Conservation (phyloP, 2,329 filamentous ascomycete species). For the Raffaelea ambrosiae region DNA sequence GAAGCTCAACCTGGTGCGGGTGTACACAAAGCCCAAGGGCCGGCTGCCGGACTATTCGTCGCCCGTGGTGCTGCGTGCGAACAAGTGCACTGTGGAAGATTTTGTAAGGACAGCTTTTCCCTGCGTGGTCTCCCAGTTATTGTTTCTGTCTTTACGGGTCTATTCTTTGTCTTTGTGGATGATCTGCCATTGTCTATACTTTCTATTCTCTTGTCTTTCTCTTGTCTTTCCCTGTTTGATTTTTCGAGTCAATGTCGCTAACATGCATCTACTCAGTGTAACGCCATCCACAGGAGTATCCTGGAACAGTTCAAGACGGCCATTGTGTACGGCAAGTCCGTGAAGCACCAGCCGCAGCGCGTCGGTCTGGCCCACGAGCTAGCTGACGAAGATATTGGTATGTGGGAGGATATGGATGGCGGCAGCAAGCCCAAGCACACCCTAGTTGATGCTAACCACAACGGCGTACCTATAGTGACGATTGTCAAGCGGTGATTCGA, state of each 20-base stretch:
- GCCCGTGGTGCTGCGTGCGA: constrained; percentile 80
- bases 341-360: constrained; percentile 96
- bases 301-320: constrained; percentile 92
- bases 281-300: constrained; percentile 93
- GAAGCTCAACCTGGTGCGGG: constrained; percentile 79
- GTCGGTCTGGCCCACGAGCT: constrained; percentile 88
- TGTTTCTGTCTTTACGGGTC: neutral
- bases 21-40: constrained; percentile 98
- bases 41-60: constrained; percentile 84
- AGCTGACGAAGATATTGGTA: constrained; percentile 94
- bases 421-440: too few relatives aligned
- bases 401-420: constrained; percentile 26
- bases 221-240: neutral
- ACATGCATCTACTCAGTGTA: constrained; percentile 80
- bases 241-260: too few relatives aligned
- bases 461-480: too few relatives aligned
- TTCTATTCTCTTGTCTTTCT: constrained; percentile 34
- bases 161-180: neutral
- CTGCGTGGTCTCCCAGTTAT: neutral
- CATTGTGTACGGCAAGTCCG: constrained; percentile 93
- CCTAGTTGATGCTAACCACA: too few relatives aligned
- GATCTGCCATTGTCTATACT: too few relatives aligned
- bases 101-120: constrained; percentile 60
- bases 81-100: constrained; percentile 85
- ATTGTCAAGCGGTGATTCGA: constrained; percentile 59